These are phyloP conservation scores for Cyphellophora europaea DNA, from an alignment of 2,329 filamentous ascomycete species.

Conservation along the genomic window DNA sequence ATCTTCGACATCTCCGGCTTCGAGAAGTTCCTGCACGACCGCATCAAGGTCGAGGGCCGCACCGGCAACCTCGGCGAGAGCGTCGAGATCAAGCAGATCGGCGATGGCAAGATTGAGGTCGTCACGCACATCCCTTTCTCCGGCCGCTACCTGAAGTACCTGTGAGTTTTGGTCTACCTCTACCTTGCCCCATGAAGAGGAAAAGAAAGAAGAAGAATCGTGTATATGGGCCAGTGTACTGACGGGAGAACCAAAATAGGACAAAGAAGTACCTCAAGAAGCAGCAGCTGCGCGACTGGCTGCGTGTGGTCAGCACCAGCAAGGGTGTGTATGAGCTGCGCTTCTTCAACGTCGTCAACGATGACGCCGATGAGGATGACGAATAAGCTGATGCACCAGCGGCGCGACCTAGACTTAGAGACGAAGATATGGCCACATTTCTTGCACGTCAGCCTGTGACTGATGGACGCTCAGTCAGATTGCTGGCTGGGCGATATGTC, in stretches of 20 bases:
- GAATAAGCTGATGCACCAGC: no score
- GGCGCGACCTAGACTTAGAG: no score
- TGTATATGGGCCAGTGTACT: no score
- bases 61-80: constrained; percentile 95
- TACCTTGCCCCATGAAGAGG: no score
- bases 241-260: constrained; percentile 38
- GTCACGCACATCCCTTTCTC: constrained; percentile 96
- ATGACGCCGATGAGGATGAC: constrained; percentile 95
- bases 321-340: constrained; percentile 99
- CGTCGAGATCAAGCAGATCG: constrained; percentile 80
- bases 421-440: no score
- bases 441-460: no score
- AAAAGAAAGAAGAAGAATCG: no score
- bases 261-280: constrained; percentile 99
- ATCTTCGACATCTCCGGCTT: constrained; percentile 99
- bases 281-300: constrained; percentile 99
- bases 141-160: constrained; percentile 98
- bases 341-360: constrained; percentile 99
- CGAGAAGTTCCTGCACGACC: constrained; percentile 99
- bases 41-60: constrained; percentile 98
- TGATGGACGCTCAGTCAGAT: no score
- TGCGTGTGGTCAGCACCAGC: constrained; percentile 94
- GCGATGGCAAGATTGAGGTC: constrained; percentile 97
- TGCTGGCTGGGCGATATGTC: no score
- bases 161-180: no score